Base-by-base conservation (phyloP, 169 alveolate genomes). In the Pseudocohnilembus persalinus region DNA sequence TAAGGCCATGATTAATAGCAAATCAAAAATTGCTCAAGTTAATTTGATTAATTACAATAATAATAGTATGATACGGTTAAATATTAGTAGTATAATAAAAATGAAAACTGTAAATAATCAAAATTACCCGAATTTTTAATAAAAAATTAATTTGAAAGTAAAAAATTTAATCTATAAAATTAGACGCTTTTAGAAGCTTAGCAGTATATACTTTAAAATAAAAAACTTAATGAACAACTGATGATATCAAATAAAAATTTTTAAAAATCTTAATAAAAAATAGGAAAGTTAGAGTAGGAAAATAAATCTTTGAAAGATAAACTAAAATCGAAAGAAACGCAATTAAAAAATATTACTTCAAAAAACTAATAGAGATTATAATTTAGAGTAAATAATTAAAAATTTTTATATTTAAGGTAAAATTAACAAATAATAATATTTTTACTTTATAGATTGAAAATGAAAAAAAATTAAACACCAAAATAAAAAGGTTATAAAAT, bases 171-270 rank as follows among this genome's bases (percentile, higher is more conserved):
- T 75, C 80, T 30, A 28, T 31, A 75, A 75, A 75, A n/a, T n/a
- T n/a, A n/a, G n/a, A n/a, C n/a, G n/a, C n/a, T 11, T 49, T 4
- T 11, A 49, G 68, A 11, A 11, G 68, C 20, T 49, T 49, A 49
- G 68, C 20, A 20, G 68, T 49, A 49, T 4, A 49, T 11, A 20
- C 20, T 11, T 11, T 11, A 20, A 11, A 11, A 11, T 0, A 77
- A 77, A n/a, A 77, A 77, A 25, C 30, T 77, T 0, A 72, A 77
- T 31, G 82, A 77, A 33, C 63, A 77, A 72, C 82, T 77, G 1
- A 77, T 31, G 31, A 63, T 77, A 20, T 77, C 82, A 24, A 77
- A 77, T 31, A 33, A 31, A 20, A 63, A 77, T 33, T 77, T 77
- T 33, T 64, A 31, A 28, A 77, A 77, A 28, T 64, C 82, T 6